Evolutionary conservation across 208 protist species (phyloP).

Genomic region (Wallacemonas sp.): DNA sequence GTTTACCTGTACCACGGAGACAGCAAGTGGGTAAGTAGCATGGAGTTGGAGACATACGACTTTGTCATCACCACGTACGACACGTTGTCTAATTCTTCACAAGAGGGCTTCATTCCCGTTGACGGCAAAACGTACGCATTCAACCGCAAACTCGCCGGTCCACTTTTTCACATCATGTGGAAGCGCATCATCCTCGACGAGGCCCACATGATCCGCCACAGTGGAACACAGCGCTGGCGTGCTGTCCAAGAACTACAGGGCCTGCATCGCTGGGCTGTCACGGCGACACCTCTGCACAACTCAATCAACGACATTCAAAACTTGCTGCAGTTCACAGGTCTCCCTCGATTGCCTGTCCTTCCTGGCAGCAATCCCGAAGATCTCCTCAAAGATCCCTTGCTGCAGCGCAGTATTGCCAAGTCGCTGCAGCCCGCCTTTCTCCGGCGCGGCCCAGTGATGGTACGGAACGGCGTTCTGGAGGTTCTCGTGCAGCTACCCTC

Average conservation of each 20-base stretch:
- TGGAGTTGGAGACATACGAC: conserved; percentile 86
- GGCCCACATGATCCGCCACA: conserved; percentile 93
- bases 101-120: conserved; percentile 56
- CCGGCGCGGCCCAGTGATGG: conserved; percentile 85
- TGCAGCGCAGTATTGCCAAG: conserved; percentile 81
- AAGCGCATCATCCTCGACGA: conserved; percentile 96
- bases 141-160: conserved; percentile 62
- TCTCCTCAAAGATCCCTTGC: conserved; percentile 67
- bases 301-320: conserved; percentile 92
- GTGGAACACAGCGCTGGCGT: conserved; percentile 79
- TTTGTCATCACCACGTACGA: conserved; percentile 95
- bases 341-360: conserved; percentile 76
- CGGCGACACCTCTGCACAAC: conserved; percentile 95
- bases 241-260: conserved; percentile 82
- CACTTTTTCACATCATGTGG: conserved; percentile 88
- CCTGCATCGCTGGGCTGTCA: conserved; percentile 90
- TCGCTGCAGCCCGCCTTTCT: conserved; percentile 90
- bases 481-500: conserved; percentile 81
- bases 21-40: conserved; percentile 63
- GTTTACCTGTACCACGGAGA: conserved; percentile 88
- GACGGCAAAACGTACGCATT: conserved; percentile 66
- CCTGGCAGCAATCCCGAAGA: conserved; percentile 70
- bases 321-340: conserved; percentile 81
- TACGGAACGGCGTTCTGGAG: conserved; percentile 75
- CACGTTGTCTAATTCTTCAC: conserved; percentile 73